These are phyloP conservation scores for Neonectria neomacrospora DNA, from an alignment of 2,329 filamentous ascomycete species.

Conservation along the genomic window DNA sequence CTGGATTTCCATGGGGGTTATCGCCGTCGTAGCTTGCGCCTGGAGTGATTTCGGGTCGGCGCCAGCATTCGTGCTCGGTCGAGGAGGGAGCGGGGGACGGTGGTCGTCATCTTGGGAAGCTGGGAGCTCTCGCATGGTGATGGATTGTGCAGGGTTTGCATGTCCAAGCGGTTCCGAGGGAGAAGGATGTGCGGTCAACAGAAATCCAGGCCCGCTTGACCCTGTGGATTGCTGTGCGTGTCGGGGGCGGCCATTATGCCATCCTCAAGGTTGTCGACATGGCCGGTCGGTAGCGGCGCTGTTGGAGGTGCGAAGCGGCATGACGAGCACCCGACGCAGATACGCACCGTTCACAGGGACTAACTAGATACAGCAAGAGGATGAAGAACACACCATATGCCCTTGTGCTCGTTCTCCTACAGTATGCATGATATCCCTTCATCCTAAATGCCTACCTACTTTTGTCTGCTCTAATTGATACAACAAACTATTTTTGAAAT, in stretches of 20 bases:
- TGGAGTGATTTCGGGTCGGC: slow-evolving; percentile 56
- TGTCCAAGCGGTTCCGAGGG: slow-evolving; percentile 33
- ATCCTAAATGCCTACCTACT: background rate
- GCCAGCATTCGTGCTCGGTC: slow-evolving; percentile 53
- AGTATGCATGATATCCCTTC: background rate
- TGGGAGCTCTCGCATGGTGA: slow-evolving; percentile 46
- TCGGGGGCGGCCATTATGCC: slow-evolving; percentile 44
- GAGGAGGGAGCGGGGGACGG: slow-evolving; percentile 67
- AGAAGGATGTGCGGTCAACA: background rate
- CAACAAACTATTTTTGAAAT: background rate
- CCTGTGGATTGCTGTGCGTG: slow-evolving; percentile 23
- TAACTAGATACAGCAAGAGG: slow-evolving; percentile 11
- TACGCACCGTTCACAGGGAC: slow-evolving; percentile 4
- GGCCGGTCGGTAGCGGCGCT: slow-evolving; percentile 6
- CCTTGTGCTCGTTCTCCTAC: background rate
- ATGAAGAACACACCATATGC: background rate
- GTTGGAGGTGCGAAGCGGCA: slow-evolving; percentile 22
- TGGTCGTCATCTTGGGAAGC: slow-evolving; percentile 54
- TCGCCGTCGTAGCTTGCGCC: slow-evolving; percentile 82
- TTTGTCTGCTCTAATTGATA: background rate
- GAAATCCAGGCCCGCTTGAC: slow-evolving; percentile 28
- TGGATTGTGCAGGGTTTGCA: slow-evolving; percentile 40
- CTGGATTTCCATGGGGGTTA: slow-evolving; percentile 84
- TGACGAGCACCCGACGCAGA: slow-evolving; percentile 12
- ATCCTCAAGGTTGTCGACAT: slow-evolving; percentile 44